A percentile compares a stretch with the other conserved stretches of the same genome.
phyloP scores from a whole-genome alignment of 306 rosid genomes.

The Fagus crenata region DNA sequence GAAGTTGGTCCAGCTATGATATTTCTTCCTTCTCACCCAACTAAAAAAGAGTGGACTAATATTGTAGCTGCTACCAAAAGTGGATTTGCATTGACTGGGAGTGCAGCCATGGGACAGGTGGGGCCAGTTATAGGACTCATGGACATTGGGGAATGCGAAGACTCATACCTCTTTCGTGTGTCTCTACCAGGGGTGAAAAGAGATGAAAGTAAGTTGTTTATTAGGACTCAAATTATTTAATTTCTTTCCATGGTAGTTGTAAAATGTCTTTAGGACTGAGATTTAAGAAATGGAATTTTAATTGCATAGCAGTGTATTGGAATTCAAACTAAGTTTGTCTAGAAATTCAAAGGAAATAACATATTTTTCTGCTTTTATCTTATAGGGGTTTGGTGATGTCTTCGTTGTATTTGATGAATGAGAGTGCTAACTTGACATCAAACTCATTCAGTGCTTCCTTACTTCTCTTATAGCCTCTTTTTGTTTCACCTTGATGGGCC shows the following conservation, averaged over 20 bases:
- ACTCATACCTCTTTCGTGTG: constrained; percentile 64
- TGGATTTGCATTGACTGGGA: constrained; percentile 68
- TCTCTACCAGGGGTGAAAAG: constrained; percentile 80
- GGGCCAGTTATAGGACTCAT: constrained; percentile 69
- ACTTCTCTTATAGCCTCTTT: not conserved
- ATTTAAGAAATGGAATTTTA: not conserved
- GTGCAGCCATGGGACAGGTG: constrained; percentile 59
- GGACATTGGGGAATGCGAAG: constrained; percentile 81
- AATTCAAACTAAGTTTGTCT: not conserved
- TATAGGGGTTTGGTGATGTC: not conserved
- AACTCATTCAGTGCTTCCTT: not conserved
- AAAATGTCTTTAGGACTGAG: constrained; percentile 9
- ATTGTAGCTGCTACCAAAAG: constrained; percentile 55
- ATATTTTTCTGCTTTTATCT: not conserved
- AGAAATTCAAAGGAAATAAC: not conserved
- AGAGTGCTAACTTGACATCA: not conserved
- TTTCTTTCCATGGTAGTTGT: constrained; percentile 5
- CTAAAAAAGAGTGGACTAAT: constrained; percentile 51
- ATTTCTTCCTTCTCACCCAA: constrained; percentile 54
- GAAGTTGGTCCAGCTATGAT: constrained; percentile 52
- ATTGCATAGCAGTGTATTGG: not conserved
- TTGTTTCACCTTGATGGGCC: constrained; percentile 7
- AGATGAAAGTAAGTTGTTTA: constrained; percentile 73
- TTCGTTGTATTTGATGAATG: not conserved
- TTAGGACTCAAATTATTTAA: constrained; percentile 8